phyloP scores from a whole-genome alignment of 164 flowering plant species.

The Chimonanthus salicifolius region DNA sequence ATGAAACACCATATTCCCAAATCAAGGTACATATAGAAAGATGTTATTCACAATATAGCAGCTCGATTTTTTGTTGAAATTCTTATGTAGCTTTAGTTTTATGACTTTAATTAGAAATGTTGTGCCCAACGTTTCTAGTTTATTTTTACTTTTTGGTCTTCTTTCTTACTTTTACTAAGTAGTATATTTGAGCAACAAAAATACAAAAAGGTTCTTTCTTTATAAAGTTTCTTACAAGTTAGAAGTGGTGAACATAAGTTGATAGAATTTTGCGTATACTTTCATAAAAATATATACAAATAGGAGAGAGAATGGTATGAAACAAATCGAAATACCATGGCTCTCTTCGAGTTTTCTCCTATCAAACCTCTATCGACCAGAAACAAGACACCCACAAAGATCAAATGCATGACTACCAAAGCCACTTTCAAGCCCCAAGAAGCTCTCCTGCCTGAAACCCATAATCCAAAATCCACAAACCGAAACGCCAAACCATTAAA shows the following conservation, averaged over 20 bases:
- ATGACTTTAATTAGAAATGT: not conserved
- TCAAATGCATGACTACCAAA: conserved; percentile 61
- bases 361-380: conserved; percentile 56
- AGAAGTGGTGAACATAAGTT: not conserved
- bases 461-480: not conserved
- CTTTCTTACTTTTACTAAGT: not conserved
- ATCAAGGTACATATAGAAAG: not conserved
- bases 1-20: not conserved
- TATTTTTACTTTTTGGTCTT: not conserved
- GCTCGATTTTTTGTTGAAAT: no score
- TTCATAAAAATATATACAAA: not conserved
- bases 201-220: not conserved
- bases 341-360: conserved; percentile 34
- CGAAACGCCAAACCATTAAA: not conserved
- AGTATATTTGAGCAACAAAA: not conserved
- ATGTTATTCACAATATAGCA: not conserved
- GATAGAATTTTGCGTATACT: not conserved
- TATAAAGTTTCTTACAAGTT: not conserved
- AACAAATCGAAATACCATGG: conserved; percentile 54
- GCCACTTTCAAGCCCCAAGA: conserved; percentile 54
- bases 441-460: conserved; percentile 64
- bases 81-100: not conserved
- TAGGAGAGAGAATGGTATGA: not conserved
- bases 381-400: conserved; percentile 56
- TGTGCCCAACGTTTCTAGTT: not conserved